Evolutionary conservation across 1,139 yeast genomes (phyloP), one percentile per base, ranked within the genome.

Genomic region (Yamadazyma sp.): DNA sequence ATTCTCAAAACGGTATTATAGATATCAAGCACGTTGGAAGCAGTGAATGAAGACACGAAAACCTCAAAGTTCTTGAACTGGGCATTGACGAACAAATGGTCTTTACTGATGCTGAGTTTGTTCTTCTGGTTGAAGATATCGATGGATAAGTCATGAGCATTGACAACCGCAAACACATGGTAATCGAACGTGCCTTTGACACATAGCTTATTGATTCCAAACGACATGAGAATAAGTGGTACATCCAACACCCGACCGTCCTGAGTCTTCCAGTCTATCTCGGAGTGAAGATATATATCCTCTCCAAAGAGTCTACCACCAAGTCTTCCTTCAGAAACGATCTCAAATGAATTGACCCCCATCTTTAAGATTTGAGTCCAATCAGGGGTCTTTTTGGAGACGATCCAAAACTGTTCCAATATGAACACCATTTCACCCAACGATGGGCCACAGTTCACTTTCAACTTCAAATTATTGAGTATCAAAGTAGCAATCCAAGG

Each of bases 401-500:
- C 73, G 1, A 81, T 71, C 92, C 95, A 87, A 11, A 83, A 61
- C 34, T 76, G 69, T 39, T 81, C 83, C 18, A 87, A 47, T 0
- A 58, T 59, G 12, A 87, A 62, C 2, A 71, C 64, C 37, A 85
- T 61, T 23, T 77, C 70, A 15, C 98, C 98, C 28, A 92, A 64
- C 0, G 96, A 80, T 37, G 87, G 87, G 0, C 98, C 98, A 48
- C 91, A 71, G 51, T 88, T 95, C 15, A 87, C 79, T 32, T 69
- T 73, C 4, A 85, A 73, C 1, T 66, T 60, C 2, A 83, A 64
- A 46, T 79, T 76, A 1, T 72, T 55, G 3, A 89, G 58, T 15
- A 80, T 66, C 34, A 86, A 61, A 4, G 85, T 79, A 30, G 85
- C 62, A 10, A 80, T 71, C 89, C 95, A 87, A 0, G 96, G 95